Conservation (phyloP, 306 rosid species). For the Inga laurina region DNA sequence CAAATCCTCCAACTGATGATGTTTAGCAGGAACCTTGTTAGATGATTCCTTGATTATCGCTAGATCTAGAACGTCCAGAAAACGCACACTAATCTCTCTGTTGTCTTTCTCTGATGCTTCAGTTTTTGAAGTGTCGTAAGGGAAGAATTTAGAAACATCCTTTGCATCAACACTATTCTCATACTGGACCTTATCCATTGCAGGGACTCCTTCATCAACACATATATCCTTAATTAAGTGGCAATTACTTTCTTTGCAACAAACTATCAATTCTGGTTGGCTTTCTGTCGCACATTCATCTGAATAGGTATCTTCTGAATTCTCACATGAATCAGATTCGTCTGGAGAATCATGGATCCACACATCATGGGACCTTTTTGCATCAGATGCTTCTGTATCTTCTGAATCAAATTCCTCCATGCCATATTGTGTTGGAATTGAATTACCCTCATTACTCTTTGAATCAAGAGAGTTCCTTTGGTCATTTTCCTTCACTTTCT, state of each 20-base stretch:
- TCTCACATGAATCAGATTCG: constrained; percentile 30
- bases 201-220: constrained; percentile 60
- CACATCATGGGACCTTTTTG: constrained; percentile 28
- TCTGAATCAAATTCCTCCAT: constrained; percentile 36
- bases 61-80: constrained; percentile 11
- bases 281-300: constrained; percentile 55
- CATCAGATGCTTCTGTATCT: constrained; percentile 26
- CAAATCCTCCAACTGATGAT: constrained; percentile 38
- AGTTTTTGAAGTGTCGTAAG: constrained; percentile 31
- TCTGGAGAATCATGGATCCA: constrained; percentile 30
- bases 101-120: constrained; percentile 36
- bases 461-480: constrained; percentile 29
- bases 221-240: constrained; percentile 63
- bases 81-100: constrained; percentile 27
- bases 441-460: constrained; percentile 44
- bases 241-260: constrained; percentile 52
- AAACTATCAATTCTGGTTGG: constrained; percentile 54
- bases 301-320: constrained; percentile 34
- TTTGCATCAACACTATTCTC: constrained; percentile 44
- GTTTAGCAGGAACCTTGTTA: constrained; percentile 30
- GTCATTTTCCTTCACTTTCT: constrained; percentile 49
- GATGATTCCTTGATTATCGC: constrained; percentile 38
- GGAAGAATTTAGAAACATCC: constrained; percentile 32
- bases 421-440: constrained; percentile 25
- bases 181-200: constrained; percentile 47